Percentiles rank a stretch among this genome's conserved stretches.
phyloP scores from a whole-genome alignment of 345 rosid species.

The Streptanthus diversifolius region DNA sequence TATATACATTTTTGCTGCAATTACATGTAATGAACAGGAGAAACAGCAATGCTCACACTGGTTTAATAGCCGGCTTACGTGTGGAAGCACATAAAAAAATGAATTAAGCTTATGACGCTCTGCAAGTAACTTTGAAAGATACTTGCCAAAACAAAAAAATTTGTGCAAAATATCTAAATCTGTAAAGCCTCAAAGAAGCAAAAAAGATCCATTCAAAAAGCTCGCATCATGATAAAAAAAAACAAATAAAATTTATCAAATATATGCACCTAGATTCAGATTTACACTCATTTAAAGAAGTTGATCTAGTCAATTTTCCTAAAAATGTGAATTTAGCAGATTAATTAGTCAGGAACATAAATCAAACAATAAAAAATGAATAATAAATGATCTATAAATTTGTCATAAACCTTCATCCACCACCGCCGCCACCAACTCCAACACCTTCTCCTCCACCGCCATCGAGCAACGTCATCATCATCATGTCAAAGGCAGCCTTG shows the following conservation, averaged over 20 bases:
- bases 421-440: conserved; percentile 22
- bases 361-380: background rate
- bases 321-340: background rate
- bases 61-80: conserved; percentile 54
- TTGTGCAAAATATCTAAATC: background rate
- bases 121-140: conserved; percentile 66
- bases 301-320: conserved; percentile 7
- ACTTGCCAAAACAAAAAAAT: conserved; percentile 43
- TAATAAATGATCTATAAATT: conserved; percentile 1
- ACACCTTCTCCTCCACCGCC: conserved; percentile 37
- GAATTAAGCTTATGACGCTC: conserved; percentile 77
- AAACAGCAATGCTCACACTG: conserved; percentile 57
- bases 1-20: background rate
- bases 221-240: background rate
- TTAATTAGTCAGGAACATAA: conserved; percentile 17
- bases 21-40: background rate
- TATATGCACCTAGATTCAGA: conserved; percentile 6
- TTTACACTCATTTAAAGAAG: background rate
- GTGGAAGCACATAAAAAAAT: conserved; percentile 65
- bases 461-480: conserved; percentile 40
- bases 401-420: conserved; percentile 70
- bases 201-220: conserved; percentile 4
- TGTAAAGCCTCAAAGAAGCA: conserved; percentile 6
- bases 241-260: background rate
- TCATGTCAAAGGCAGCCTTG: background rate